A percentile compares a stretch with the other conserved stretches of the same genome.
These are phyloP conservation scores for Euphorbia schlechtendalii DNA, from an alignment of 441 rosid genomes.

Conservation along the genomic window DNA sequence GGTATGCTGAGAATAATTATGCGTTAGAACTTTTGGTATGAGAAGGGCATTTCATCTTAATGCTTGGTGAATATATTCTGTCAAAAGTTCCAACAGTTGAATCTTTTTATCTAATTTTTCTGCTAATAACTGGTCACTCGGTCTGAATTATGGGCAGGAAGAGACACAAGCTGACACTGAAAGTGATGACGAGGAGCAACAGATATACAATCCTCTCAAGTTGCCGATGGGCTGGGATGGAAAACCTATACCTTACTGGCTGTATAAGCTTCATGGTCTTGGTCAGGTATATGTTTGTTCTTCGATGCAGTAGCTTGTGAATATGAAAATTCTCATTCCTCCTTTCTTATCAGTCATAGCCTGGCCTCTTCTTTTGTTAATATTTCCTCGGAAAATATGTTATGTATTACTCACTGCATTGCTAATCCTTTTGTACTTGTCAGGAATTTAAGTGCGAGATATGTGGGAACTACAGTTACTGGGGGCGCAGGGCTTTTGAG, in stretches of 20 bases:
- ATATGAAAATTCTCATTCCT: not conserved
- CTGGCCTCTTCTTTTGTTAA: not conserved
- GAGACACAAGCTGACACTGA: conserved; percentile 88
- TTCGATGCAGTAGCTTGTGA: not conserved
- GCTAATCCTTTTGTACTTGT: conserved; percentile 3
- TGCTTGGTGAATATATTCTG: not conserved
- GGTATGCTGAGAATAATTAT: not conserved
- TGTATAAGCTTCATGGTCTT: conserved; percentile 97
- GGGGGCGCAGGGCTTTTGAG: conserved; percentile 99
- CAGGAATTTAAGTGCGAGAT: conserved; percentile 98
- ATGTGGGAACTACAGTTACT: conserved; percentile 92
- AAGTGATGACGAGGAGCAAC: conserved; percentile 96
- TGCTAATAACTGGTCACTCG: conserved; percentile 3
- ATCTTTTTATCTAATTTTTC: conserved; percentile 3
- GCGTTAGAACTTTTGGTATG: not conserved
- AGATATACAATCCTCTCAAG: conserved; percentile 90
- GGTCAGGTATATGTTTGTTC: conserved; percentile 60
- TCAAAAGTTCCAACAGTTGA: not conserved
- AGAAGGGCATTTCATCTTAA: not conserved
- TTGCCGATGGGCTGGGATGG: conserved; percentile 99
- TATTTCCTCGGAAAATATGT: not conserved
- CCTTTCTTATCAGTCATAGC: too few species aligned
- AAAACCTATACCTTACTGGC: conserved; percentile 99
- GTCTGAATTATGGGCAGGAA: conserved; percentile 46
- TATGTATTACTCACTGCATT: not conserved